phyloP scores from a whole-genome alignment of 441 rosid genomes.

The Erodium trifolium region DNA sequence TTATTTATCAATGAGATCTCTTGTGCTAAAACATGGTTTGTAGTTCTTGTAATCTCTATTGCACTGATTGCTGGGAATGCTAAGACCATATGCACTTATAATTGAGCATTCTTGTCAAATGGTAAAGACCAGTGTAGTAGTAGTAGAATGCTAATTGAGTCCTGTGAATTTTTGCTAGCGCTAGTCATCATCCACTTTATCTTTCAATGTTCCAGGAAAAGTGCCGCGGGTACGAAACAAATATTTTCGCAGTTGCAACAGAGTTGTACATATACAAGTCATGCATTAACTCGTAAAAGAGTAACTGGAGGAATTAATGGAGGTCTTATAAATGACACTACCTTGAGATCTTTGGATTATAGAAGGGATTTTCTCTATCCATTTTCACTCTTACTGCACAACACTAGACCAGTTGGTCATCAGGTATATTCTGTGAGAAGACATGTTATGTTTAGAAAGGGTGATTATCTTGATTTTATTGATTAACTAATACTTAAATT shows the following conservation, averaged over 20 bases:
- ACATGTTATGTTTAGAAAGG: slow-evolving; percentile 8
- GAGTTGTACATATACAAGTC: slow-evolving; percentile 44
- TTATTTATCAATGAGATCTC: background rate
- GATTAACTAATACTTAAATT: slow-evolving; percentile 18
- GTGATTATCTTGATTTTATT: slow-evolving; percentile 3
- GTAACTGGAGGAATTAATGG: slow-evolving; percentile 88
- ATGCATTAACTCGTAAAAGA: slow-evolving; percentile 74
- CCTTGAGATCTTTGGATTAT: slow-evolving; percentile 64
- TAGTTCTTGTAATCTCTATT: background rate
- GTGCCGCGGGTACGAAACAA: slow-evolving; percentile 34
- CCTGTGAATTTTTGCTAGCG: background rate
- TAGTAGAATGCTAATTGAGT: slow-evolving; percentile 8
- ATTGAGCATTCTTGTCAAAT: background rate
- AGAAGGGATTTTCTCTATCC: slow-evolving; percentile 73
- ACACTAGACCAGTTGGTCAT: slow-evolving; percentile 82
- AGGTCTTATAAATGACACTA: slow-evolving; percentile 67
- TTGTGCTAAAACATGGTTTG: background rate
- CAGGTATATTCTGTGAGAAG: slow-evolving; percentile 44
- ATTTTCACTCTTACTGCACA: slow-evolving; percentile 67
- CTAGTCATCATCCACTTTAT: slow-evolving; percentile 8
- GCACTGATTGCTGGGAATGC: background rate
- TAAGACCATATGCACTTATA: background rate
- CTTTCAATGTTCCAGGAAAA: slow-evolving; percentile 33
- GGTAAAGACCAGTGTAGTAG: slow-evolving; percentile 1
- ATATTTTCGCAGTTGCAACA: slow-evolving; percentile 48